Base-by-base conservation (phyloP, 2,329 filamentous ascomycete species). In the Teratosphaeria pseudoeucalypti region DNA sequence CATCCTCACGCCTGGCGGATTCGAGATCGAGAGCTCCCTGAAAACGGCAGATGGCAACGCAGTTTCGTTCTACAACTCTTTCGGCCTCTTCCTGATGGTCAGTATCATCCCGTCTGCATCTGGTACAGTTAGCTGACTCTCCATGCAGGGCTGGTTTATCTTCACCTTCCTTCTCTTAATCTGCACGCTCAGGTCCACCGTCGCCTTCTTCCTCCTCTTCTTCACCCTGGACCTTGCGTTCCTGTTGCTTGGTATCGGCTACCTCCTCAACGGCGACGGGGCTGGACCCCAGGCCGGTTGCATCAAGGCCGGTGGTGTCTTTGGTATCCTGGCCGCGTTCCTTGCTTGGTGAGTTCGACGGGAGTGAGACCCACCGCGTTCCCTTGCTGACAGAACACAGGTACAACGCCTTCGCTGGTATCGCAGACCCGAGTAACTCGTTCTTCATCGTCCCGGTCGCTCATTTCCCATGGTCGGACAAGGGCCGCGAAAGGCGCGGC, bases 391-490 rank as follows among this genome's bases (percentile, higher is more conserved):
- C 34, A 52, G 11, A 16, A 23, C n/a, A 19, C 54, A 59, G 57
- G 57, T 60, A 81, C 69, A 80, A 81, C 61, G 79, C 78, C 3
- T 71, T 81, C 10, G 80, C 80, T 53, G 80, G 79, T 77, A 77
- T 82, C 62, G 78, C 79, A n/a, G 79, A 82, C 67, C 75, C 74
- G 61, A 76, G 73, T 61, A 82, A 82, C 74, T 79, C 90, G 79
- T 96, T 96, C 85, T 94, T 96, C 81, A 81, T 94, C 74, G 85
- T 95, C 63, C 92, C 92, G 57, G 91, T 96, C 64, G 86, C 88
- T 68, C 91, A 96, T 81, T 95, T 96, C 81, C 92, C 92, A 58
- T 96, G 92, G 92, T 92, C 89, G 43, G 87, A 88, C 68, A 88
- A 87, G 77, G 88, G 84, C 57, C 83, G 82, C 63, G 81, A 85